These are phyloP conservation scores for Penicillium daleae DNA, from an alignment of 495 filamentous ascomycete species.

Conservation along the genomic window DNA sequence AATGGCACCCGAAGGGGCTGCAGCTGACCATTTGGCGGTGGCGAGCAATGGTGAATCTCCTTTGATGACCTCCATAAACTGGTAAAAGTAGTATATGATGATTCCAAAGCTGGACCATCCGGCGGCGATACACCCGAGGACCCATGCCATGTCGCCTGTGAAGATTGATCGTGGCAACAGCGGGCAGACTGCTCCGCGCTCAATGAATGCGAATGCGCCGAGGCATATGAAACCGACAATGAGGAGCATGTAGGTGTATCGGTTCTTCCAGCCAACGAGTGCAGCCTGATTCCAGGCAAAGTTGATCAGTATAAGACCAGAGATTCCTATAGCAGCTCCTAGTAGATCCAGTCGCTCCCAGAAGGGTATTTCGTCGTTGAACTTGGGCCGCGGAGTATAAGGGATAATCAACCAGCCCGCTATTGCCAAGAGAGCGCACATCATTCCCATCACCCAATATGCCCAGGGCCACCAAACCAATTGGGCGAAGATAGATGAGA, in stretches of 20 bases:
- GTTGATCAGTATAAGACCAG: conserved; percentile 61
- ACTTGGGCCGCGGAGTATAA: conserved; percentile 27
- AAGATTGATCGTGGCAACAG: conserved; percentile 58
- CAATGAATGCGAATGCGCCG: conserved; percentile 54
- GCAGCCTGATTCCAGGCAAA: conserved; percentile 66
- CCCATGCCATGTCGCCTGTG: conserved; percentile 53
- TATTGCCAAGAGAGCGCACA: conserved; percentile 44
- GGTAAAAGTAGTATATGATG: conserved; percentile 60
- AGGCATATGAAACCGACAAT: conserved; percentile 57
- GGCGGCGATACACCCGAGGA: conserved; percentile 55
- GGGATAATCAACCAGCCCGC: conserved; percentile 53
- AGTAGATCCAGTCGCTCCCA: conserved; percentile 50
- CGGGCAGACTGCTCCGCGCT: conserved; percentile 51
- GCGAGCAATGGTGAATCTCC: conserved; percentile 50
- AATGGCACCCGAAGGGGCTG: conserved; percentile 48
- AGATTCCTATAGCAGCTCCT: conserved; percentile 55
- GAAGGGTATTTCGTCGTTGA: conserved; percentile 19
- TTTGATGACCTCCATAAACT: conserved; percentile 56
- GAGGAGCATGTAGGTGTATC: conserved; percentile 59
- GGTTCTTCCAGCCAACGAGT: conserved; percentile 58
- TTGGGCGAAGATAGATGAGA: conserved; percentile 54
- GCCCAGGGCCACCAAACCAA: conserved; percentile 65
- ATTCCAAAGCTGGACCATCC: conserved; percentile 69
- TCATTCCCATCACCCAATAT: conserved; percentile 60
- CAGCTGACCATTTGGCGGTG: conserved; percentile 49